phyloP scores from a whole-genome alignment of 2,329 filamentous ascomycete genomes.

The Ambrosiella xylebori region DNA sequence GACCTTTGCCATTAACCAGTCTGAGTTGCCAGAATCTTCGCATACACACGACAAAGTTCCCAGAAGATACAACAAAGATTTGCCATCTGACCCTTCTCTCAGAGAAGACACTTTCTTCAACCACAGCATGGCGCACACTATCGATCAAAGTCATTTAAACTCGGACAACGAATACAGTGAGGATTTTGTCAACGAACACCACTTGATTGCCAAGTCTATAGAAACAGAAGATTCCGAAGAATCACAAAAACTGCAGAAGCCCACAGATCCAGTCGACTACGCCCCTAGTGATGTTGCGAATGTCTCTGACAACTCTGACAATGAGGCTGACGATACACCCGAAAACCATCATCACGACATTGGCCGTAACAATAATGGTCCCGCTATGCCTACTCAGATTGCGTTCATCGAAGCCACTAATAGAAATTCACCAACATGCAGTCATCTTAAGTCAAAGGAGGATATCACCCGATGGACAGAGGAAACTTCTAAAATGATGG shows the following conservation, averaged over 20 bases:
- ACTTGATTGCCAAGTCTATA: background rate
- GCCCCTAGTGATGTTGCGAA: slow-evolving; percentile 10
- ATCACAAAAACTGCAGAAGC: background rate
- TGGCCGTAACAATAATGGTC: slow-evolving; percentile 14
- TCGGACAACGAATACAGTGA: background rate
- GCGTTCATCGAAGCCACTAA: background rate
- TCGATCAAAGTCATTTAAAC: slow-evolving; percentile 10
- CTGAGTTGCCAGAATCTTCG: background rate
- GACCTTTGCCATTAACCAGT: background rate
- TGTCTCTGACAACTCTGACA: slow-evolving; percentile 3
- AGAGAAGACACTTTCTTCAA: slow-evolving; percentile 4
- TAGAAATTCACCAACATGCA: slow-evolving; percentile 20
- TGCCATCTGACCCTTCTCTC: background rate
- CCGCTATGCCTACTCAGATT: slow-evolving; percentile 13
- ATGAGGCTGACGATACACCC: background rate
- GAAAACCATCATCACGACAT: background rate
- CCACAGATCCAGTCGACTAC: slow-evolving; percentile 1
- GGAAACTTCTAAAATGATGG: slow-evolving; percentile 20
- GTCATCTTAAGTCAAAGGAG: slow-evolving; percentile 24
- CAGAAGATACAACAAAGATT: background rate
- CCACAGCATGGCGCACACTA: slow-evolving; percentile 12
- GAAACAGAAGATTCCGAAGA: background rate
- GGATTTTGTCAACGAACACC: background rate
- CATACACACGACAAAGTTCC: background rate
- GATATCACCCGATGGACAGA: slow-evolving; percentile 28